These are phyloP conservation scores for Cladosporium cucumerinum DNA, from an alignment of 2,329 filamentous ascomycete genomes.

Conservation along the genomic window DNA sequence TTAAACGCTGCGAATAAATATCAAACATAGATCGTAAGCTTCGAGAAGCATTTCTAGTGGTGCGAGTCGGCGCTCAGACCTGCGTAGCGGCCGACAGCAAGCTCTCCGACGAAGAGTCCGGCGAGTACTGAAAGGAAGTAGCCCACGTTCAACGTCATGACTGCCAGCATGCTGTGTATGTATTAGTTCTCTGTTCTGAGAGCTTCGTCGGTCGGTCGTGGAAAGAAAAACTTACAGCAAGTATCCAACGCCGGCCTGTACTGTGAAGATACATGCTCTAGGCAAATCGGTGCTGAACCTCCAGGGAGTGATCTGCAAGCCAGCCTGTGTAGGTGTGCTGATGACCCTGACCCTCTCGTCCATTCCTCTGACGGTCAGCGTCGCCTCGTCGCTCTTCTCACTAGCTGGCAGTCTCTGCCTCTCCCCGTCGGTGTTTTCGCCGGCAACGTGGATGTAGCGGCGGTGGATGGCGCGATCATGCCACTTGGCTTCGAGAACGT, in stretches of 20 bases:
- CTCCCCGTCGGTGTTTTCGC: constrained; percentile 52
- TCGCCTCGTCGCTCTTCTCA: constrained; percentile 59
- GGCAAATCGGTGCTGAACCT: constrained; percentile 75
- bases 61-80: constrained; percentile 43
- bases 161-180: constrained; percentile 72
- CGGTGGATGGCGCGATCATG: constrained; percentile 67
- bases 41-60: constrained; percentile 5
- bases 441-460: constrained; percentile 72
- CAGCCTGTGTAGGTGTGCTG: constrained; percentile 48
- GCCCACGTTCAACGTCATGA: constrained; percentile 86
- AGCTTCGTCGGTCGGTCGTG: too few species aligned
- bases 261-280: constrained; percentile 66
- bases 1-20: constrained; percentile 9
- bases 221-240: constrained; percentile 65
- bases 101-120: constrained; percentile 79
- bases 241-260: constrained; percentile 76
- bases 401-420: constrained; percentile 22
- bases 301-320: constrained; percentile 64
- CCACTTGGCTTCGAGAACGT: constrained; percentile 62
- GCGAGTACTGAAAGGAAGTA: constrained; percentile 79
- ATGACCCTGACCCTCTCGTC: constrained; percentile 79
- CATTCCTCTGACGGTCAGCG: constrained; percentile 70
- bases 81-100: constrained; percentile 70
- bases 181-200: constrained; percentile 21
- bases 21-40: constrained; percentile 7